Conservation (phyloP, 805 yeast species). For the Candida ipomoeae region DNA sequence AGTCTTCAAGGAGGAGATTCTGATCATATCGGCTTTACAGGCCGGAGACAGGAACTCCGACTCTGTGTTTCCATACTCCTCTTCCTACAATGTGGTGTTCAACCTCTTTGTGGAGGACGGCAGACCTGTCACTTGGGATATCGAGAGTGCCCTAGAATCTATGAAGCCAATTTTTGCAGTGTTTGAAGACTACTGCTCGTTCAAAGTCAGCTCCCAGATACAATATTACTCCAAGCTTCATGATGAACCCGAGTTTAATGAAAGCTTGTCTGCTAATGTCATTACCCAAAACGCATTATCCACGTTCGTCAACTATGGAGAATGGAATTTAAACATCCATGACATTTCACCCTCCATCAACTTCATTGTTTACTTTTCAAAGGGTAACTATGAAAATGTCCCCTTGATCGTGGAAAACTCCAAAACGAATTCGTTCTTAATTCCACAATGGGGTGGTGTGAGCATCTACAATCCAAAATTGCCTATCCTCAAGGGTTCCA, state of each 20-base stretch:
- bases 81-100: constrained; percentile 70
- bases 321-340: constrained; percentile 65
- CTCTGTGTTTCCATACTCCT: constrained; percentile 52
- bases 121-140: constrained; percentile 67
- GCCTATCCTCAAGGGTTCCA: constrained; percentile 16
- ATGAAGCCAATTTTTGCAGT: constrained; percentile 54
- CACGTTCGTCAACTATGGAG: constrained; percentile 78
- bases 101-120: constrained; percentile 72
- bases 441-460: constrained; percentile 92
- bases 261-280: constrained; percentile 23
- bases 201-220: constrained; percentile 75
- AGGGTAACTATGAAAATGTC: constrained; percentile 33
- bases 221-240: constrained; percentile 57
- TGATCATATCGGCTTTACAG: constrained; percentile 21
- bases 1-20: constrained; percentile 39
- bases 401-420: constrained; percentile 50
- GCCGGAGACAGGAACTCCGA: constrained; percentile 12
- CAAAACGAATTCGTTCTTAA: constrained; percentile 55
- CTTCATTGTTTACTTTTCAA: constrained; percentile 65
- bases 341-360: constrained; percentile 65
- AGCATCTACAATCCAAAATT: constrained; percentile 42
- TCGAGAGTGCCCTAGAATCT: constrained; percentile 47
- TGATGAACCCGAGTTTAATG: constrained; percentile 21
- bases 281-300: constrained; percentile 56
- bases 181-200: constrained; percentile 56